A percentile compares a stretch with the other conserved stretches of the same genome.
Conservation (phyloP, 129 eudicot species). For the Ambrosia artemisiifolia region DNA sequence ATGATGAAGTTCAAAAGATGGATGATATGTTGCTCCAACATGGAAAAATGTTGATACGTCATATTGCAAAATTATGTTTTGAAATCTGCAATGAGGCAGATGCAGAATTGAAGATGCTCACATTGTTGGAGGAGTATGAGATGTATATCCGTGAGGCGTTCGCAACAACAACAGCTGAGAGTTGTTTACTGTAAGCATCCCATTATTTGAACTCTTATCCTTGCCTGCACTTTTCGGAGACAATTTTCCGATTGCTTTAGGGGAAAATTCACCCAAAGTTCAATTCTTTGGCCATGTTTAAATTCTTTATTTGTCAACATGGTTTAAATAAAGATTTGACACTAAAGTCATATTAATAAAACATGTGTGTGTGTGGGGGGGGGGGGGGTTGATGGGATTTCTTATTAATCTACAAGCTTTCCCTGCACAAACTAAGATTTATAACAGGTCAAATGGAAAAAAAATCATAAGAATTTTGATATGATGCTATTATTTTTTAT, state of each 20-base stretch:
- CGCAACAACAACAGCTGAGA: not conserved
- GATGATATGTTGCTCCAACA: not conserved
- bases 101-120: constrained; percentile 6
- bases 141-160: not conserved
- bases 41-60: constrained; percentile 4
- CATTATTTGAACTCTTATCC: not conserved
- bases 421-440: not conserved
- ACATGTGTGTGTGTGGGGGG: too few relatives aligned
- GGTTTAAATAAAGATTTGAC: not conserved
- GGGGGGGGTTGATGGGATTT: too few relatives aligned
- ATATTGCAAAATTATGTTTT: constrained; percentile 6
- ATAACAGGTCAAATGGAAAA: too few relatives aligned
- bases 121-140: constrained; percentile 6
- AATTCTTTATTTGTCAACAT: not conserved
- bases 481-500: too few relatives aligned
- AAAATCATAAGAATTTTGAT: too few relatives aligned
- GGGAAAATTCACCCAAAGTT: too few relatives aligned
- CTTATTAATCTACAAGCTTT: not conserved
- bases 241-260: not conserved
- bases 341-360: not conserved
- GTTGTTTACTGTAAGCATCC: constrained; percentile 10
- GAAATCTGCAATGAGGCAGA: constrained; percentile 19
- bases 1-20: not conserved
- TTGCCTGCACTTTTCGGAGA: not conserved
- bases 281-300: too few relatives aligned